A percentile compares a stretch with the other conserved stretches of the same genome.
Evolutionary conservation across 2,329 filamentous ascomycete species (phyloP).

Genomic region (Penicillium sp.): DNA sequence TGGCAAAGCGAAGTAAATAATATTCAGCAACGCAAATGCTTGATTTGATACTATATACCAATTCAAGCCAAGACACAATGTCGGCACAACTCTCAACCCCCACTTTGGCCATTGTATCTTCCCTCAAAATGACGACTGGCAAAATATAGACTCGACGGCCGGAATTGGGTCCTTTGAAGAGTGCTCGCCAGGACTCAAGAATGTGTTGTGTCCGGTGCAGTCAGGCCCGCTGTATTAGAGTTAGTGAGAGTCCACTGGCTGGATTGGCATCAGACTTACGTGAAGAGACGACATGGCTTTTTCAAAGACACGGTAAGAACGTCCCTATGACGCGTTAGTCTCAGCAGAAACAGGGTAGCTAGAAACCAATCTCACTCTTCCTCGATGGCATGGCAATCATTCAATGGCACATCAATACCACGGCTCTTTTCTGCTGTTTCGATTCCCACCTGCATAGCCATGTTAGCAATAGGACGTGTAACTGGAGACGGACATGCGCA

Average conservation of each 20-base stretch:
- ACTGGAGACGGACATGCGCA: background rate
- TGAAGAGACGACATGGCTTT: conserved; percentile 26
- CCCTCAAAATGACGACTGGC: conserved; percentile 13
- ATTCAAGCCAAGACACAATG: background rate
- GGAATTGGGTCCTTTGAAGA: conserved; percentile 23
- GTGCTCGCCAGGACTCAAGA: conserved; percentile 21
- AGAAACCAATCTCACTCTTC: conserved; percentile 18
- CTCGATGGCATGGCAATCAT: conserved; percentile 22
- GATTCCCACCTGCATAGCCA: conserved; percentile 18
- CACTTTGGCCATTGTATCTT: background rate
- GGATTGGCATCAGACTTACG: conserved; percentile 11
- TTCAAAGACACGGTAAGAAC: conserved; percentile 20
- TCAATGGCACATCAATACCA: conserved; percentile 18
- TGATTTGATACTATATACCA: background rate
- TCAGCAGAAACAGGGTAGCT: background rate
- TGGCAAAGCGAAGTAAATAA: background rate
- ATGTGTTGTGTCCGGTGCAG: conserved; percentile 24
- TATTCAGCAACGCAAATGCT: background rate
- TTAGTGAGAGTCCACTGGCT: background rate
- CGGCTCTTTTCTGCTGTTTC: conserved; percentile 19
- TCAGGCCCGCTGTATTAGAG: conserved; percentile 12
- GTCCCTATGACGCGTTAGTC: conserved; percentile 12
- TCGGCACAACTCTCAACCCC: background rate
- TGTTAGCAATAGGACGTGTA: background rate
- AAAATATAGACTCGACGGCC: conserved; percentile 21